Evolutionary conservation across 1,284 basidiomycete species (phyloP).

Genomic region (Malassezia vespertilionis): DNA sequence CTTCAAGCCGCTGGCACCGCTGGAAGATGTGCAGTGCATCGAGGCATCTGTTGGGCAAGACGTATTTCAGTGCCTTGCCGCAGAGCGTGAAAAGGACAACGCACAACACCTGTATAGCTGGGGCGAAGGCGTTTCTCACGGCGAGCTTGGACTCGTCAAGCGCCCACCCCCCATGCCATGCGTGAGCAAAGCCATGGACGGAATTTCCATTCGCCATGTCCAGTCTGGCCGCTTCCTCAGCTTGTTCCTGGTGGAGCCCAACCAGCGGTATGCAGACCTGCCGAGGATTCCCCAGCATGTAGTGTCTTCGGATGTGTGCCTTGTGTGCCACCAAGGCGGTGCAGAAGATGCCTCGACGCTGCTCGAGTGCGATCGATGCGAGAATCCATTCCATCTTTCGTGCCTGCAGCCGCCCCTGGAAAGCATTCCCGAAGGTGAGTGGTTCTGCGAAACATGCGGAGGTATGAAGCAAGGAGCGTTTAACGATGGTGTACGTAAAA

Average conservation of each 20-base stretch:
- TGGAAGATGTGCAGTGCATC: slow-evolving; percentile 36
- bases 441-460: slow-evolving; percentile 32
- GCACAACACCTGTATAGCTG: slow-evolving; percentile 55
- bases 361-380: slow-evolving; percentile 58
- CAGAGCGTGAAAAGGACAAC: slow-evolving; percentile 51
- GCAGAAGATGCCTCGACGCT: slow-evolving; percentile 62
- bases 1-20: slow-evolving; percentile 34
- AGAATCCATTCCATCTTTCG: slow-evolving; percentile 70
- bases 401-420: slow-evolving; percentile 69
- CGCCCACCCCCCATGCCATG: no score
- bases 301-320: slow-evolving; percentile 60
- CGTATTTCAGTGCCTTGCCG: slow-evolving; percentile 70
- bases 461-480: no score
- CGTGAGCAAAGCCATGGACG: no score
- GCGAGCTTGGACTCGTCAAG: slow-evolving; percentile 70
- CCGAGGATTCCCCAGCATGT: slow-evolving; percentile 50
- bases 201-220: no score
- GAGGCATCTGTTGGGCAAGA: slow-evolving; percentile 68
- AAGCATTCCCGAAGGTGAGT: slow-evolving; percentile 63
- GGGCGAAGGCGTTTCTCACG: slow-evolving; percentile 63
- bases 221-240: no score
- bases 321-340: slow-evolving; percentile 57
- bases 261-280: slow-evolving; percentile 33
- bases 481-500: no score
- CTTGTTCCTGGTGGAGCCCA: slow-evolving; percentile 59